Evolutionary conservation across 495 filamentous ascomycete species (phyloP), one percentile per base, ranked within the genome.

Genomic region (Podospora comata): DNA sequence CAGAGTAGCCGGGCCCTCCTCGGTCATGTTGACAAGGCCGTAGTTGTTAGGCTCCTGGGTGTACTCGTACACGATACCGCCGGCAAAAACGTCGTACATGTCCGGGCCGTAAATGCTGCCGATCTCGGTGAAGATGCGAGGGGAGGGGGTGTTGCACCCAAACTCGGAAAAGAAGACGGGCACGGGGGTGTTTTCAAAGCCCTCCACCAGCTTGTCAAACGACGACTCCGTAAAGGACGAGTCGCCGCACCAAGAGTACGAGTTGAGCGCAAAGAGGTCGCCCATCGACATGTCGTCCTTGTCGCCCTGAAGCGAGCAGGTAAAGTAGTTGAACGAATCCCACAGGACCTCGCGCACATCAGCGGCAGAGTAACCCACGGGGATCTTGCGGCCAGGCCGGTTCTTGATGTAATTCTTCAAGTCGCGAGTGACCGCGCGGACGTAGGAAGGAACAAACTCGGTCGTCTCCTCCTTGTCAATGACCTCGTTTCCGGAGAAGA

Each of bases 131-230:
- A 97, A 98, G 69, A 86, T 70, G 74, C 95, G 91, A 19, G 94
- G 93, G 53, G 80, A 79, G 32, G 89, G 87, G 27, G 85, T 81
- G 85, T 97, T 98, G 86, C 95, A 99, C 69, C 95, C 95, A 68
- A 91, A 98, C 80, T 99, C 95, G 72, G 91, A 94, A 85, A 96
- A 97, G 87, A 98, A 97, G 65, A 97, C 86, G 23, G 94, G 94
- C 64, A 97, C 84, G 34, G 89, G 89, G 65, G 86, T 88, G 69
- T 85, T 85, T 64, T 78, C 76, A 82, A 98, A 96, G 73, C 89
- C 85, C 9, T 81, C 75, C 56, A 91, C 87, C 4, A 98, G 83
- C 16, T 81, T 78, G 76, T 96, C 81, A 79, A 93, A 98, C 69
- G 88, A 84, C 2, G 89, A 86, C 60, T 84, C 85, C 48, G 84